These are phyloP conservation scores for Lophiostoma macrostomum DNA, from an alignment of 495 filamentous ascomycete species.

Conservation along the genomic window DNA sequence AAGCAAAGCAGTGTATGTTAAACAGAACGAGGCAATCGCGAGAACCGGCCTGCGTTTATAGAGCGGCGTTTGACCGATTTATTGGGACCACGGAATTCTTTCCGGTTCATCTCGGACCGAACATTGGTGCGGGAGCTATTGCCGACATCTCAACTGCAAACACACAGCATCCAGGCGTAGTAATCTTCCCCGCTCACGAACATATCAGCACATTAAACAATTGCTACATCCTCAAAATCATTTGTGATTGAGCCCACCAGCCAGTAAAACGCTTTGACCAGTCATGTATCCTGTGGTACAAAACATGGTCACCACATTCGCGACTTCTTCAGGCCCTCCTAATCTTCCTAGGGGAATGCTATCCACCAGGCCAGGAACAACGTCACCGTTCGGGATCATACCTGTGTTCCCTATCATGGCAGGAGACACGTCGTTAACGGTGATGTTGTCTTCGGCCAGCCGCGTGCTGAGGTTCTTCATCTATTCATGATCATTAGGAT, in stretches of 20 bases:
- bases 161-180: slow-evolving; percentile 1
- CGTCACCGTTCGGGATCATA: slow-evolving; percentile 34
- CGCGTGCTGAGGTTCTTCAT: slow-evolving; percentile 64
- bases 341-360: slow-evolving; percentile 61
- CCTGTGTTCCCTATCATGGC: slow-evolving; percentile 64
- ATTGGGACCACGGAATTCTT: slow-evolving; percentile 23
- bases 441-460: slow-evolving; percentile 62
- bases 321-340: slow-evolving; percentile 64
- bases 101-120: slow-evolving; percentile 7
- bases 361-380: slow-evolving; percentile 34
- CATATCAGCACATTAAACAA: too few relatives aligned
- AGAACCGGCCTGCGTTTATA: too few relatives aligned
- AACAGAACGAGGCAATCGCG: too few relatives aligned
- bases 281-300: slow-evolving; percentile 69
- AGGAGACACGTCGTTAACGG: slow-evolving; percentile 72
- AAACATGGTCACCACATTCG: slow-evolving; percentile 65
- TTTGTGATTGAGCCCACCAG: slow-evolving; percentile 38
- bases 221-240: slow-evolving; percentile 1
- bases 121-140: background rate
- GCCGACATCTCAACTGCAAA: too few relatives aligned
- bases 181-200: slow-evolving; percentile 1
- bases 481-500: too few relatives aligned
- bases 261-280: slow-evolving; percentile 37
- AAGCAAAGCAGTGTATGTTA: too few relatives aligned
- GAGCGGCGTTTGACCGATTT: too few relatives aligned